These are phyloP conservation scores for Lithospermum erythrorhizon DNA, from an alignment of 257 asterid species.

Conservation along the genomic window DNA sequence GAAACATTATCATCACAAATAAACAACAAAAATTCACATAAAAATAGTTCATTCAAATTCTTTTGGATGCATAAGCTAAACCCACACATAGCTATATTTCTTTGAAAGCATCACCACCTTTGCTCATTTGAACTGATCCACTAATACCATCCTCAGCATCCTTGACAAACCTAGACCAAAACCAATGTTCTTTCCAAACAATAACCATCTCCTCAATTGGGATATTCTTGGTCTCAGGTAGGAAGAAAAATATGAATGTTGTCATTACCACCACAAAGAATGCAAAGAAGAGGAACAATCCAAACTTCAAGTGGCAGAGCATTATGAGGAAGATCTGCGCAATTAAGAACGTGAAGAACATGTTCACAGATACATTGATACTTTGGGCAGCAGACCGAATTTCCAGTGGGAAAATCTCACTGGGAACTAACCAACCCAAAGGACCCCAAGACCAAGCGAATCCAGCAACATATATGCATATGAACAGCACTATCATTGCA, in stretches of 20 bases:
- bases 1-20: no score
- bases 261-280: constrained; percentile 56
- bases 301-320: constrained; percentile 73
- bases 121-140: constrained; percentile 15
- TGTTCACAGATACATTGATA: constrained; percentile 61
- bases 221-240: constrained; percentile 81
- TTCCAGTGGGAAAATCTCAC: constrained; percentile 77
- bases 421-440: constrained; percentile 76
- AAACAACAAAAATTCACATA: no score
- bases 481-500: constrained; percentile 45
- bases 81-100: constrained; percentile 13
- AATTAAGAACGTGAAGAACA: constrained; percentile 52
- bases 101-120: constrained; percentile 7
- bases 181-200: constrained; percentile 80
- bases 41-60: no score
- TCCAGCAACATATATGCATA: constrained; percentile 63
- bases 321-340: constrained; percentile 60
- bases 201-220: constrained; percentile 71
- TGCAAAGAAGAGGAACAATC: constrained; percentile 61
- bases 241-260: constrained; percentile 34
- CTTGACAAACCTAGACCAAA: constrained; percentile 49
- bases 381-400: constrained; percentile 81
- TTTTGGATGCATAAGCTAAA: no score
- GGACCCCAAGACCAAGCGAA: constrained; percentile 97
- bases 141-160: constrained; percentile 33